A percentile compares a stretch with the other conserved stretches of the same genome.
Evolutionary conservation across 78 protist species (phyloP).

Genomic region (Dictyostelium intermedium): DNA sequence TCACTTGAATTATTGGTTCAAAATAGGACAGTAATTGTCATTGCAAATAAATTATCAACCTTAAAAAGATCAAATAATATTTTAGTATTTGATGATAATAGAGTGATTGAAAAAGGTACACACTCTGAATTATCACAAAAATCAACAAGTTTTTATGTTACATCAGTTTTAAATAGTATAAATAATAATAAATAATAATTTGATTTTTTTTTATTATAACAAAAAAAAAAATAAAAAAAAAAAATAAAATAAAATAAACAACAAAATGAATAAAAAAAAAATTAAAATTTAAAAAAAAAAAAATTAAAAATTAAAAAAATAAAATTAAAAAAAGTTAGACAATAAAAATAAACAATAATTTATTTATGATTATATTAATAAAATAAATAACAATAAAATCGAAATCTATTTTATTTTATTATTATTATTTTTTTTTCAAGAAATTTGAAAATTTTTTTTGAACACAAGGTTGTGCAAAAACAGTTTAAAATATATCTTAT

Average conservation of each 20-base stretch:
- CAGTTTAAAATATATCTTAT: too few relatives aligned
- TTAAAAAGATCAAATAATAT: slow-evolving; percentile 25
- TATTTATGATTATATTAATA: neutral
- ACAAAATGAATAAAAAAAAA: neutral
- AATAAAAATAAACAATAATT: neutral
- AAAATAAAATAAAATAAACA: neutral
- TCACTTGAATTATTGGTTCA: slow-evolving; percentile 21
- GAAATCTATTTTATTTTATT: neutral
- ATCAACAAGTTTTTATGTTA: slow-evolving; percentile 12
- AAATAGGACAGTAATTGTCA: slow-evolving; percentile 21
- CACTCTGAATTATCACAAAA: neutral
- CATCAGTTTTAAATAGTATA: neutral
- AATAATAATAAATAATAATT: neutral
- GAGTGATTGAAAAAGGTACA: slow-evolving; percentile 24
- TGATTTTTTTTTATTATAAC: neutral
- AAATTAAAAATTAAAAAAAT: too few relatives aligned
- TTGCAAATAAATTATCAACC: slow-evolving; percentile 33
- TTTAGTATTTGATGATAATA: slow-evolving; percentile 60
- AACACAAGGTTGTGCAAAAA: neutral
- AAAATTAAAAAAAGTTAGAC: neutral
- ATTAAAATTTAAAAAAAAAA: too few relatives aligned
- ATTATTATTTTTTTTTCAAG: neutral
- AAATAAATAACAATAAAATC: neutral
- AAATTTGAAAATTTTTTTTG: neutral
- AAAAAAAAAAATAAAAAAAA: neutral